A percentile compares a stretch with the other conserved stretches of the same genome.
These are phyloP conservation scores for Tetradesmus obliquus DNA, from an alignment of 139 green algal species.

Conservation along the genomic window DNA sequence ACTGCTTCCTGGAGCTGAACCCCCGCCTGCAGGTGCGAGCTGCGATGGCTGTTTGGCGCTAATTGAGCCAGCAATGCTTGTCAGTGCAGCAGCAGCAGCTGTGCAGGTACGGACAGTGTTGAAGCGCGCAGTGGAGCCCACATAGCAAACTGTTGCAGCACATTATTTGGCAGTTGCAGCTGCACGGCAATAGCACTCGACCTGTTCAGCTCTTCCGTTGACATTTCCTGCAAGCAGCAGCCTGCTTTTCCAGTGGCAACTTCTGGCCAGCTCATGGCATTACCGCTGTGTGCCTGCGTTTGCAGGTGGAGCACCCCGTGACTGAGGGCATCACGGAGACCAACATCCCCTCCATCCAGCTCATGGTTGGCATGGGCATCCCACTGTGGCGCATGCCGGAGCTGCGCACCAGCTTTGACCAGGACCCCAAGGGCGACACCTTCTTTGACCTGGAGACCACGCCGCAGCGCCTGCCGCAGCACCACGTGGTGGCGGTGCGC, in stretches of 20 bases:
- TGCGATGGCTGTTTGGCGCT: neutral
- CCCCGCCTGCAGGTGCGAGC: constrained; percentile 89
- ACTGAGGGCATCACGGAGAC: constrained; percentile 96
- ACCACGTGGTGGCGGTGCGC: constrained; percentile 73
- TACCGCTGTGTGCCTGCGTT: neutral
- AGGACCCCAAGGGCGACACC: constrained; percentile 54
- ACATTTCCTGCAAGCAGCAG: neutral
- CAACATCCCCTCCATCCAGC: constrained; percentile 96
- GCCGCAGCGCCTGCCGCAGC: constrained; percentile 56
- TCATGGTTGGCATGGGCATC: constrained; percentile 93
- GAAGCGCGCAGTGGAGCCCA: neutral
- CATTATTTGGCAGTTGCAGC: no score
- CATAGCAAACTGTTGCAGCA: no score
- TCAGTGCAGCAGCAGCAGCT: neutral
- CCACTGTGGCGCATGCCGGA: constrained; percentile 90
- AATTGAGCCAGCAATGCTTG: neutral
- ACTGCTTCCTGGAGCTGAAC: constrained; percentile 99
- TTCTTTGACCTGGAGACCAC: constrained; percentile 86
- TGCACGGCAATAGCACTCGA: neutral
- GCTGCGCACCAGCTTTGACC: constrained; percentile 82
- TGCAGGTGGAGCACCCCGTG: constrained; percentile 97
- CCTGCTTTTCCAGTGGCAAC: neutral
- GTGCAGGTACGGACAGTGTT: neutral
- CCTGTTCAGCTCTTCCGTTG: neutral
- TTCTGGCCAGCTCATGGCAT: no score